Base-by-base conservation (phyloP, 1,139 yeast species). In the Geotrichum cucujoidarum region DNA sequence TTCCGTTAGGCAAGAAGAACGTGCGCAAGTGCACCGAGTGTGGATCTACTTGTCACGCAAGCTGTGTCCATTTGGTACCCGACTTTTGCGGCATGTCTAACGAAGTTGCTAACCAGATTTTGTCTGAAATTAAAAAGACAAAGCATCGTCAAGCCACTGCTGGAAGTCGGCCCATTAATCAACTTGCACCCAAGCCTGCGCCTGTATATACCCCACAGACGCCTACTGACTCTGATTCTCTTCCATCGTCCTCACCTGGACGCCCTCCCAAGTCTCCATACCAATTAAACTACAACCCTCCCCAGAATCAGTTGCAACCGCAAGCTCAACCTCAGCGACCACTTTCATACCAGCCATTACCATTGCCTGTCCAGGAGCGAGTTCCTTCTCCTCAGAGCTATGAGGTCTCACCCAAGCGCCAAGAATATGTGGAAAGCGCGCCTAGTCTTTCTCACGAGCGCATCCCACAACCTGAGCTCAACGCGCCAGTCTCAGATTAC, bases 41-140 rank as follows among this genome's bases (percentile, higher is more conserved):
- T 78, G 95, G 95, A 36, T 80, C 89, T 25, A 87, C 90, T 82
- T 90, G 96, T 61, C 98, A 92, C 64, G 78, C 95, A 4, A 81
- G 81, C 46, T 92, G 98, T 71, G 84, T 94, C 7, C 97, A 89
- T 63, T 73, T 90, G 62, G 97, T 92, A 22, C 98, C 98, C 1
- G 97, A 92, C 64, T 86, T 92, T 66, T 92, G 98, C 72, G 98
- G 98, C 51, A 90, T 92, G 95, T 80, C 96, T 1, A 88, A 92
- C 90, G 96, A 89, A 62, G 87, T 85, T 80, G 97, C 97, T 3
- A 89, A 88, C 60, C 85, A 84, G 64, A 87, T 92, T 54, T 70
- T 92, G 53, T 80, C 80, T 53, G 88, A 96, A 5, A 89, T 92
- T 62, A 83, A 86, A 62, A 79, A 84, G 38, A 83, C 97, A 1